These are phyloP conservation scores for Schizopora paradoxa DNA, from an alignment of 1,284 basidiomycete genomes.

Conservation along the genomic window DNA sequence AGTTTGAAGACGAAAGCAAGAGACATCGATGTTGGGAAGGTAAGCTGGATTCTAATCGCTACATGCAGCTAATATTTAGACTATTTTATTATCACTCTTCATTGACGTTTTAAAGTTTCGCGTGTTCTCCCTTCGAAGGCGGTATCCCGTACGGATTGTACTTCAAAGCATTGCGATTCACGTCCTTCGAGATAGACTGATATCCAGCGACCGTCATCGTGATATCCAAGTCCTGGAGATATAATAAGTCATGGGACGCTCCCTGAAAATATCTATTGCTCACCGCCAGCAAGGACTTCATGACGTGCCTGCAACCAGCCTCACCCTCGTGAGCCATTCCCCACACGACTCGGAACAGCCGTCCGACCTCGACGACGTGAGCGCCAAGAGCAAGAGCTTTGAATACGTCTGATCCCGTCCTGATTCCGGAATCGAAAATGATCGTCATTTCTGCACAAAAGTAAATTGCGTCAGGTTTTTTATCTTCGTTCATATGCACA, in stretches of 20 bases:
- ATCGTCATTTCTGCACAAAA: conserved; percentile 43
- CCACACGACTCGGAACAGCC: conserved; percentile 47
- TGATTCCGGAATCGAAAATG: conserved; percentile 56
- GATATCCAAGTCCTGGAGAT: conserved; percentile 48
- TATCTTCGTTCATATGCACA: neutral
- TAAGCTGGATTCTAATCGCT: no score
- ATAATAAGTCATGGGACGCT: neutral
- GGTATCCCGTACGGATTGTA: conserved; percentile 35
- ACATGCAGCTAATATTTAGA: no score
- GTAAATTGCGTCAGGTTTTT: neutral
- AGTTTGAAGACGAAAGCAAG: no score
- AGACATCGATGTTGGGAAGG: no score
- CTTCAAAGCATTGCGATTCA: conserved; percentile 34
- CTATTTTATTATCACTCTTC: no score
- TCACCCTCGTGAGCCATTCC: conserved; percentile 47
- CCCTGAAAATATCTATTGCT: conserved; percentile 14
- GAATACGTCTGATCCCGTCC: conserved; percentile 52
- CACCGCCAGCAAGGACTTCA: conserved; percentile 51
- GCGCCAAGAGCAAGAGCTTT: conserved; percentile 50
- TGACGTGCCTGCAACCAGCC: conserved; percentile 47
- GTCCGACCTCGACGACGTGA: conserved; percentile 41
- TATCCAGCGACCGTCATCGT: conserved; percentile 47
- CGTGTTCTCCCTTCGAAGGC: conserved; percentile 34
- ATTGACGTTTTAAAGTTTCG: conserved; percentile 35
- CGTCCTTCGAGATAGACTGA: conserved; percentile 35